Evolutionary conservation across 768 basidiomycete species (phyloP).

Genomic region (Rhodocollybia butyracea): DNA sequence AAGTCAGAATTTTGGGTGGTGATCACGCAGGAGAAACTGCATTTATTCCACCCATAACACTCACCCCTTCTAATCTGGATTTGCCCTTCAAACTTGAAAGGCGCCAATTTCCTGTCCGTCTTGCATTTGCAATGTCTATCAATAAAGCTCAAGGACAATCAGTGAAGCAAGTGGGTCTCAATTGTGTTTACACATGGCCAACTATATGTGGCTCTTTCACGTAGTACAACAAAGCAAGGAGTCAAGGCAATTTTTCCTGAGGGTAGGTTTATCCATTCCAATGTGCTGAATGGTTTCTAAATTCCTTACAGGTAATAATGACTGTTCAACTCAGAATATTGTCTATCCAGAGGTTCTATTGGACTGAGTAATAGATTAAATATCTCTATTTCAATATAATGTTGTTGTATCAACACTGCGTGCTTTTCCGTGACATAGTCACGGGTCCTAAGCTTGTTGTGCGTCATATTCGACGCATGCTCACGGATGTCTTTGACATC

Average conservation of each 20-base stretch:
- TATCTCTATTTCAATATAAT: too few relatives aligned
- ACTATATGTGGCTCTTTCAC: conserved; percentile 31
- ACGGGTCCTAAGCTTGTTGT: too few relatives aligned
- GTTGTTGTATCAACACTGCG: too few relatives aligned
- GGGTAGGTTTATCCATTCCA: not conserved
- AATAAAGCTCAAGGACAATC: conserved; percentile 37
- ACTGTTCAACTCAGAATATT: not conserved
- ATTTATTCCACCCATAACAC: conserved; percentile 35
- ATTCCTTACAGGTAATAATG: not conserved
- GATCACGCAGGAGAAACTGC: conserved; percentile 28
- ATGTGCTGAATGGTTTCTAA: not conserved
- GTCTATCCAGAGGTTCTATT: not conserved
- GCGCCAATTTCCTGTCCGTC: conserved; percentile 30
- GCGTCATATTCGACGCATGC: too few relatives aligned
- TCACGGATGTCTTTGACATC: too few relatives aligned
- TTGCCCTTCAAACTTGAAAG: conserved; percentile 20
- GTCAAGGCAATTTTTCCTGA: conserved; percentile 21
- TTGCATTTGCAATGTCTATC: conserved; percentile 35
- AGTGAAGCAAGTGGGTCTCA: conserved; percentile 25
- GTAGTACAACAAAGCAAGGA: conserved; percentile 15
- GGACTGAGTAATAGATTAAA: too few relatives aligned
- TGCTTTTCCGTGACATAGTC: too few relatives aligned
- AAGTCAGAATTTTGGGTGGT: conserved; percentile 33
- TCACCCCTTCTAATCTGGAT: conserved; percentile 18
- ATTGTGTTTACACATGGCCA: conserved; percentile 33